These are phyloP conservation scores for Bipolaris victoriae DNA, from an alignment of 2,329 filamentous ascomycete genomes.

Conservation along the genomic window DNA sequence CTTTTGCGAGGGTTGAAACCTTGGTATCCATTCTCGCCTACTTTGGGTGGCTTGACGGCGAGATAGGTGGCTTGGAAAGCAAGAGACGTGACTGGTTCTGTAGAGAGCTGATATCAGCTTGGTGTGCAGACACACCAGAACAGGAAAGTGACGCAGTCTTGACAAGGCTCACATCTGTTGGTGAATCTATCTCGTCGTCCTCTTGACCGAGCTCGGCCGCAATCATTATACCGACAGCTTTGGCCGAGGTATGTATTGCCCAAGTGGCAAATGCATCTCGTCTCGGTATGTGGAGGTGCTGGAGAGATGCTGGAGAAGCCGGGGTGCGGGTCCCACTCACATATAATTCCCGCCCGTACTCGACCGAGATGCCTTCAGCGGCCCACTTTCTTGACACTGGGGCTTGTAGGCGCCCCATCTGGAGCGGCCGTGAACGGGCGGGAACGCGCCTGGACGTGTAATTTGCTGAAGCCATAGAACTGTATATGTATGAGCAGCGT, in stretches of 20 bases:
- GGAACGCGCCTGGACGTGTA: not conserved
- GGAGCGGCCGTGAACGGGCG: conserved; percentile 15
- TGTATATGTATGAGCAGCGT: conserved; percentile 2
- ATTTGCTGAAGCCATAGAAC: not conserved
- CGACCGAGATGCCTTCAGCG: conserved; percentile 9
- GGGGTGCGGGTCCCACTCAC: not conserved
- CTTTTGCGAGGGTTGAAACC: conserved; percentile 16
- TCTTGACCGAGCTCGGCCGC: conserved; percentile 14
- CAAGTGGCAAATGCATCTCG: not conserved
- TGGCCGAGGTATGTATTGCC: not conserved
- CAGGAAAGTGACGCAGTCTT: conserved; percentile 3
- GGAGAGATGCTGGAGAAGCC: conserved; percentile 2
- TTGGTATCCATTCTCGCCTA: conserved; percentile 18
- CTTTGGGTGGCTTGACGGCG: conserved; percentile 13
- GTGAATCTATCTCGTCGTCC: not conserved
- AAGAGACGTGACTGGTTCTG: conserved; percentile 3
- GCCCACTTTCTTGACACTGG: not conserved
- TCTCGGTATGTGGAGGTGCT: conserved; percentile 9
- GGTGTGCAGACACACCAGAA: not conserved
- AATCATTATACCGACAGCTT: not conserved
- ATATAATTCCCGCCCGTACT: conserved; percentile 7
- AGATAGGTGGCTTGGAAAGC: conserved; percentile 18
- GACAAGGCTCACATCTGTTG: not conserved
- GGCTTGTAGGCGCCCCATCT: conserved; percentile 1
- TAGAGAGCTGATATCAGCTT: not conserved